phyloP scores from a whole-genome alignment of 441 rosid genomes.

The Mallotus japonicus region DNA sequence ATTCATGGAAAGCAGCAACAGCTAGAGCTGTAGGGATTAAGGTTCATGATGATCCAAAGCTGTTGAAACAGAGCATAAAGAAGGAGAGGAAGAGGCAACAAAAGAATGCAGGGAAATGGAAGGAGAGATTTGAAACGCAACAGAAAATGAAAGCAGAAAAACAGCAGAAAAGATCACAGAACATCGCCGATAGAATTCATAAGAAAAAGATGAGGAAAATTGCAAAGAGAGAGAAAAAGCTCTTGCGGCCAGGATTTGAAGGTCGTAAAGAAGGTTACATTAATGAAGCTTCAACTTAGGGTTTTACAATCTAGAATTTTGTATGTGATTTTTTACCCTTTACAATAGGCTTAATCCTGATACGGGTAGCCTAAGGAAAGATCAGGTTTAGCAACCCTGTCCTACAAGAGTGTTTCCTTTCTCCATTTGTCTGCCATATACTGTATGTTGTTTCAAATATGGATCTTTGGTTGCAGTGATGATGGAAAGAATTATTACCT shows the following conservation, averaged over 20 bases:
- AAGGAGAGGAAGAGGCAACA: slow-evolving; percentile 64
- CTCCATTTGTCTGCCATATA: no score
- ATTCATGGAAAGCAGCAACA: slow-evolving; percentile 67
- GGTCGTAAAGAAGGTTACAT: slow-evolving; percentile 75
- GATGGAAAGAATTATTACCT: no score
- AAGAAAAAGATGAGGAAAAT: slow-evolving; percentile 69
- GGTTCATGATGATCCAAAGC: slow-evolving; percentile 72
- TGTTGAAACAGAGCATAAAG: slow-evolving; percentile 67
- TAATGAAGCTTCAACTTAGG: slow-evolving; percentile 36
- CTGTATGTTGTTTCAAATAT: no score
- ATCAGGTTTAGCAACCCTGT: no score
- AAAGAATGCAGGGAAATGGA: slow-evolving; percentile 81
- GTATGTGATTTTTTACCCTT: not conserved
- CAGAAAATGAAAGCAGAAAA: slow-evolving; percentile 60
- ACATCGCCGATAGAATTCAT: slow-evolving; percentile 59
- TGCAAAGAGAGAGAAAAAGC: slow-evolving; percentile 86
- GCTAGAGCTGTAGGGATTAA: slow-evolving; percentile 74
- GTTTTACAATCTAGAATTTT: slow-evolving; percentile 4
- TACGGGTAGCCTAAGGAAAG: not conserved
- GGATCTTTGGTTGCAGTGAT: no score
- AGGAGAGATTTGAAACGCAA: slow-evolving; percentile 58
- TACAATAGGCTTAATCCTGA: not conserved
- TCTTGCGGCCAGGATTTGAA: slow-evolving; percentile 78
- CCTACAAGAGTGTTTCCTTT: no score
- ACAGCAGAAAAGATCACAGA: slow-evolving; percentile 68